Conservation (phyloP, 202 grass and related monocot genomes). For the Cymbopogon flexuosus region DNA sequence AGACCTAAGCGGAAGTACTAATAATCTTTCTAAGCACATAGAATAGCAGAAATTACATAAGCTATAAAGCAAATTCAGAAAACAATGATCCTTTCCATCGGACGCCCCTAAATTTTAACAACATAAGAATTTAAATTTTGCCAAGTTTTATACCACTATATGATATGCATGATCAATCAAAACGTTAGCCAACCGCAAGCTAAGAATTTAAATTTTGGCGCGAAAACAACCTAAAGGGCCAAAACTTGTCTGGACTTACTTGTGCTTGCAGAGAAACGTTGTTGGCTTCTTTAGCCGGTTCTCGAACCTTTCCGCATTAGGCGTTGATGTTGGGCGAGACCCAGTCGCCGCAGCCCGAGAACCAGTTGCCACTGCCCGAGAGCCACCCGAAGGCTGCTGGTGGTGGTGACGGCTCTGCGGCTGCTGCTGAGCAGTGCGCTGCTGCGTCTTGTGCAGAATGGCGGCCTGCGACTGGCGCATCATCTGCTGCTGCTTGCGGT, state of each 20-base stretch:
- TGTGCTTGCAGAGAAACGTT: constrained; percentile 94
- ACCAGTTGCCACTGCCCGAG: constrained; percentile 11
- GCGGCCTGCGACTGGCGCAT: constrained; percentile 71
- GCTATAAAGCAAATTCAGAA: neutral
- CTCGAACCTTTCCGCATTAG: constrained; percentile 57
- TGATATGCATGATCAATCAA: constrained; percentile 16
- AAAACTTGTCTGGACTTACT: constrained; percentile 48
- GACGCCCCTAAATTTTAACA: neutral
- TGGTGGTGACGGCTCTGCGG: constrained; percentile 33
- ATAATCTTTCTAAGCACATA: neutral
- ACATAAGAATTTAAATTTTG: neutral
- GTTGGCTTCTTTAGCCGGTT: constrained; percentile 93
- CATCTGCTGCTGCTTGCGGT: constrained; percentile 62
- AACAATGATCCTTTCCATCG: neutral
- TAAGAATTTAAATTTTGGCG: neutral
- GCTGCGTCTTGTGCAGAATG: constrained; percentile 73
- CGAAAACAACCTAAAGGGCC: neutral
- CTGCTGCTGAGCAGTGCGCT: constrained; percentile 23
- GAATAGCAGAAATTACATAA: neutral
- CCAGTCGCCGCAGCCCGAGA: constrained; percentile 20
- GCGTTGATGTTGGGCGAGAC: constrained; percentile 27
- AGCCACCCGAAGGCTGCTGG: constrained; percentile 7
- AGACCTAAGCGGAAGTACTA: neutral
- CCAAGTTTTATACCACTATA: neutral
- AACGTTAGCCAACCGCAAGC: constrained; percentile 1